Evolutionary conservation across 768 basidiomycete species (phyloP).

Genomic region (Grammothele lineata): DNA sequence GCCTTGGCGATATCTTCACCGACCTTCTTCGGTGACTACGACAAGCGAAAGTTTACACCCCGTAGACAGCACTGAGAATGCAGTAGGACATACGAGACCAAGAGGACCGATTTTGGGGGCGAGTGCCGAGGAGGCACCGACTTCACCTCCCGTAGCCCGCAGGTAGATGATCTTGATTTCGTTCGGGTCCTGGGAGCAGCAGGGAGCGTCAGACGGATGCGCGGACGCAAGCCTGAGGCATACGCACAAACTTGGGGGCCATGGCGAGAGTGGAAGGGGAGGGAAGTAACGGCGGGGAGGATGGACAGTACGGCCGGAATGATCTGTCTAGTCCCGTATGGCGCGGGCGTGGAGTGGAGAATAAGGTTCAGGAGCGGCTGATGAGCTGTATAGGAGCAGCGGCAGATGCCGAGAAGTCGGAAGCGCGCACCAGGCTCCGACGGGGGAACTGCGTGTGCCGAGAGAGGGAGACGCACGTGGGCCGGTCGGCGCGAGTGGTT

Average conservation of each 20-base stretch:
- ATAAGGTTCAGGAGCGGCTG: conserved; percentile 54
- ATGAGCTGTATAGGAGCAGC: conserved; percentile 51
- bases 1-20: conserved; percentile 99
- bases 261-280: conserved; percentile 38
- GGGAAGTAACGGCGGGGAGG: conserved; percentile 29
- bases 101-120: conserved; percentile 99
- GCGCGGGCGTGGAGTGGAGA: conserved; percentile 20
- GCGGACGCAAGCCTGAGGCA: not conserved
- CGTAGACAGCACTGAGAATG: conserved; percentile 14
- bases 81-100: conserved; percentile 72
- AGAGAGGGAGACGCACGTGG: not conserved
- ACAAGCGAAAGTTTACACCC: not conserved
- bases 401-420: conserved; percentile 14
- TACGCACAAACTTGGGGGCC: conserved; percentile 76
- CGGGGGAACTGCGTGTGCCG: not conserved
- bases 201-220: not conserved
- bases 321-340: conserved; percentile 15
- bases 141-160: conserved; percentile 97
- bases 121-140: conserved; percentile 96
- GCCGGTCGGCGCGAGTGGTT: too few species aligned
- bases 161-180: conserved; percentile 99
- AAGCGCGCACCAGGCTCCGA: conserved; percentile 11
- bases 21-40: conserved; percentile 98
- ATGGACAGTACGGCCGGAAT: conserved; percentile 12
- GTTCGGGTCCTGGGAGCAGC: conserved; percentile 74